Base-by-base conservation (phyloP, 2,329 filamentous ascomycete genomes). In the Cladorrhinum sp. region DNA sequence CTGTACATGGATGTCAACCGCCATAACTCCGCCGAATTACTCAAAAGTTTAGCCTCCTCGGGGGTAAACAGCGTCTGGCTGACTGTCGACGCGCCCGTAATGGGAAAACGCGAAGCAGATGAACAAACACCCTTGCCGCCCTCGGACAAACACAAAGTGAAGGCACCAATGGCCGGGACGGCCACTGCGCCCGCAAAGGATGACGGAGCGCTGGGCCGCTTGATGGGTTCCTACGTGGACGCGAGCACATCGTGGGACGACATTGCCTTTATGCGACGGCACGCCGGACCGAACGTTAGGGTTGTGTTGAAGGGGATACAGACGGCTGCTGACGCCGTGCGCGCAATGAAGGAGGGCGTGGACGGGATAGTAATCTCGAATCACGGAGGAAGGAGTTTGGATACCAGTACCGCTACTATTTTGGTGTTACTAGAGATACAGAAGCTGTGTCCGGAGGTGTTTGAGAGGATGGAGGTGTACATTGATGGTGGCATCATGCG, bases 271-370 rank as follows among this genome's bases (percentile, higher is more conserved):
- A 69, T 90, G 22, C 83, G 86, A 76, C 1, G n/a, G 79, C 77
- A 70, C 74, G 77, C 60, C 81, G 84, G 29, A 0, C 79, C 73
- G 1, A 79, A 79, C 0, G 77, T 85, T 7, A 76, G 85, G 68
- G 65, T 91, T 77, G 75, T 87, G 64, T 53, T 91, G 24, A 92
- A 91, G 72, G 88, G 88, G 0, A 83, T 92, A n/a, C 87, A 91
- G 74, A 84, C 81, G 13, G 81, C 84, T 0, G 76, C 78, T 45
- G 89, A 92, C 71, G 88, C 88, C 13, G 76, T 79, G 56, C 79
- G 77, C 65, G 85, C 85, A 1, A 78, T 86, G 36, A 79, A 87
- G 55, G 68, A 79, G 12, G 87, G 85, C 0, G 82, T 84, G 2
- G 84, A 91, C 65, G 88, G 85, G 0, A 88, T 92, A 52, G 80